Evolutionary conservation across 2,329 filamentous ascomycete species (phyloP), one percentile per base, ranked within the genome.

Genomic region (Fusarium duplospermum): DNA sequence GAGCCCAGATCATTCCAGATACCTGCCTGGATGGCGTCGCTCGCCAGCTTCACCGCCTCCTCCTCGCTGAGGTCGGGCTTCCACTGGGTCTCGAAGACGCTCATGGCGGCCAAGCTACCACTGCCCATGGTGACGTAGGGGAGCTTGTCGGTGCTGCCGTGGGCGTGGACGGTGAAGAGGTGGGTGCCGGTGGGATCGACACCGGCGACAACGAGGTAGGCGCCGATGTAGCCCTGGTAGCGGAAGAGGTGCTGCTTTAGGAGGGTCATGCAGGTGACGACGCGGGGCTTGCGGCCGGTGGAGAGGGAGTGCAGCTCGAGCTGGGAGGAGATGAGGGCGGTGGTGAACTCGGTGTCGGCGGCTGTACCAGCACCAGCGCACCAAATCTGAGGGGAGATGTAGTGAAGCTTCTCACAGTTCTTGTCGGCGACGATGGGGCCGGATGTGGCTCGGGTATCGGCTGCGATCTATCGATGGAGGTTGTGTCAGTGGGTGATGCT

Each of bases 401-500:
- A 99, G 88, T 99, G 96, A 75, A 99, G 92, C 88, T 99, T 99
- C 87, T 99, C 96, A 88, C 96, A 98, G 90, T 99, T 99, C 94
- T 99, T 99, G 91, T 99, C 96, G 85, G 97, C 97, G 79, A 99
- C 96, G 85, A 99, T 99, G 77, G 96, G 95, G 38, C 96, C 96
- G 75, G 94, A 97, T 56, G 96, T 99, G 74, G 96, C 96, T 90
- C 96, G 92, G 76, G 96, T 99, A 86, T 99, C 96, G 87, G 96
- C 96, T 74, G 96, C 96, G 85, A 99, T 98, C 93, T 95, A 59
- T 64, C 64, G 62, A 70, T 69, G 57, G 62, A 62, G 40, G 38
- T 8, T n/a, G 52, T 57, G 73, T 78, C 54, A 79, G 70, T 54
- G 50, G 50, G 50, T 62, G 59, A 16, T 62, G 61, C 20, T 42